These are phyloP conservation scores for Ceriops zippeliana DNA, from an alignment of 345 rosid genomes.

Conservation along the genomic window DNA sequence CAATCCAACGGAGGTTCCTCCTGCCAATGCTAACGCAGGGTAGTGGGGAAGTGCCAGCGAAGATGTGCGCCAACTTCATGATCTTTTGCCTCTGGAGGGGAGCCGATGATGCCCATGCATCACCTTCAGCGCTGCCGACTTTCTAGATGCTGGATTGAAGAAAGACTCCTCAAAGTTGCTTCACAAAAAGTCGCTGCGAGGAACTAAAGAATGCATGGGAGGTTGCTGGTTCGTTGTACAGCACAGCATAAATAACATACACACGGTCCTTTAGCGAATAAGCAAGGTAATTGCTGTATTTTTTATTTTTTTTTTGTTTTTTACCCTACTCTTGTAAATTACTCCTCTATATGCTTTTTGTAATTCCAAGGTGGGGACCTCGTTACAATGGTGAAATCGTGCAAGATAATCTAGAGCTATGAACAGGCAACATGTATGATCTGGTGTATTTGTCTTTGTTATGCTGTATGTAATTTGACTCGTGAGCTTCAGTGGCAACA, in stretches of 20 bases:
- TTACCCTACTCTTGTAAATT: constrained; percentile 25
- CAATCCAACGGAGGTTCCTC: constrained; percentile 36
- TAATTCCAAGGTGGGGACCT: constrained; percentile 1
- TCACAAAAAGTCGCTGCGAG: constrained; percentile 1
- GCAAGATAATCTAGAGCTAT: constrained; percentile 7
- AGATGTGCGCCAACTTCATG: neutral
- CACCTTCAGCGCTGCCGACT: neutral
- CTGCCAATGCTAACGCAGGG: constrained; percentile 30
- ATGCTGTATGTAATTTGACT: neutral
- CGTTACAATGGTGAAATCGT: neutral
- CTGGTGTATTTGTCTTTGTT: neutral
- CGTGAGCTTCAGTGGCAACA: too few species aligned
- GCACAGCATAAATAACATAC: constrained; percentile 12
- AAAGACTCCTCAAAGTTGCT: constrained; percentile 11
- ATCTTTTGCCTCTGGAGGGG: neutral
- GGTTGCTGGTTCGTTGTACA: constrained; percentile 30
- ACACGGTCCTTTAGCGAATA: constrained; percentile 15
- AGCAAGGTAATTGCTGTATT: constrained; percentile 12
- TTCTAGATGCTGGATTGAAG: neutral
- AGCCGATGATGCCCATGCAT: constrained; percentile 8
- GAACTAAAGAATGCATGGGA: constrained; percentile 7
- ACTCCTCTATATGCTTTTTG: constrained; percentile 2
- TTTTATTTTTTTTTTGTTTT: neutral
- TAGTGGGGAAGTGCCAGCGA: constrained; percentile 18
- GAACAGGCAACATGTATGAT: neutral